Evolutionary conservation across 192 early-diverging fungal genomes (phyloP), one percentile per base, ranked within the genome.

Genomic region (Coemansia sp.): DNA sequence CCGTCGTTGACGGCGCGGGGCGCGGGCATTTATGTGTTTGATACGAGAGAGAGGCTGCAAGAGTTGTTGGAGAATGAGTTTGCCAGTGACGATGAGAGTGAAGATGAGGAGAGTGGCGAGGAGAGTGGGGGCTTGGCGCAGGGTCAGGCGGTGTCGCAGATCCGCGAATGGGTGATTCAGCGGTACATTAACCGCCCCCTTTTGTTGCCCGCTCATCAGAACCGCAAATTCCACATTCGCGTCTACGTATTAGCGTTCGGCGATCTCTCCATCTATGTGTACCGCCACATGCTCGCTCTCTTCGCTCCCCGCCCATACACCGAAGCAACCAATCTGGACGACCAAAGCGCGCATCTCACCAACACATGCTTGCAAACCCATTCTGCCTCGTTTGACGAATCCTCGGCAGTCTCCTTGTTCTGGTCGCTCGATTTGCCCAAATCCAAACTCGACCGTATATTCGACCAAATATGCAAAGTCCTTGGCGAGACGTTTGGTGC

Each of bases 141-240:
- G 4, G 40, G 15, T 37, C 62, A 79, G 37, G 65, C 46, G 7
- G 68, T 81, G 25, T 82, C 82, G 21, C 87, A 88, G 60, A 85
- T 88, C 19, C 80, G 87, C 47, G 87, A 88, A 42, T 88, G 86
- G 86, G 87, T 88, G 14, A 82, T 88, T 17, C 87, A 88, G 60
- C 77, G 85, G 4, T 88, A 88, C 60, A 85, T 88, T 20, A 76
- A 85, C 58, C 57, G 70, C 6, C 87, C 87, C 2, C 59, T 87
- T 19, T 57, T 88, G 22, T 55, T 88, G 9, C 34, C 54, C 11
- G 20, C 62, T 3, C 70, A 71, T 11, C 64, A 71, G 9, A 51
- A 67, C 34, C 83, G 87, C 59, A 88, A 88, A 67, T 88, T 88
- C 77, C 87, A 88, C 52, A 82, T 88, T 31, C 84, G 87, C 9